phyloP scores from a whole-genome alignment of 1,284 basidiomycete genomes.

The Cystobasidiaceae sp. region DNA sequence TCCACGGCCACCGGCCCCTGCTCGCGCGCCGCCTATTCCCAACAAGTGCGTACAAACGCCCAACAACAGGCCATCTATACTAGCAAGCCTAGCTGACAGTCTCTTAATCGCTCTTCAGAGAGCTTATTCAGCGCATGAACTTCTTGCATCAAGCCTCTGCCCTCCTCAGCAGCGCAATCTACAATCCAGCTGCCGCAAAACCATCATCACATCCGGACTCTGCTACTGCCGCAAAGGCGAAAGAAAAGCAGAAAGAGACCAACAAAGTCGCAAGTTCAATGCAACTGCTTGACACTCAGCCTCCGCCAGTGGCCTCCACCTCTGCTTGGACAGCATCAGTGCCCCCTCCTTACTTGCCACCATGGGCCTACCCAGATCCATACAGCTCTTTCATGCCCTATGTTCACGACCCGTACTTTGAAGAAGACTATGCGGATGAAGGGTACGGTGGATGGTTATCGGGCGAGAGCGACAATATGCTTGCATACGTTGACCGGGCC shows the following conservation, averaged over 20 bases:
- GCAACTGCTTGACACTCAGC: background rate
- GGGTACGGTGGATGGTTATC: no score
- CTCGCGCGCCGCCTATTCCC: background rate
- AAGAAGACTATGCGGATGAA: no score
- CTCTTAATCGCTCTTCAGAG: conserved; percentile 47
- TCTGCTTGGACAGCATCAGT: no score
- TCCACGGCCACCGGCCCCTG: background rate
- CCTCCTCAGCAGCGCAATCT: conserved; percentile 50
- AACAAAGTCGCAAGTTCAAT: background rate
- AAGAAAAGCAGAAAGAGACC: background rate
- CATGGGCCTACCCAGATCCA: no score
- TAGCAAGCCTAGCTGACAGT: background rate
- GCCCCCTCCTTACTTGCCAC: no score
- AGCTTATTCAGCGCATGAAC: conserved; percentile 71
- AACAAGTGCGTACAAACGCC: background rate
- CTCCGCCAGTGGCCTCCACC: no score
- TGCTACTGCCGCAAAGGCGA: background rate
- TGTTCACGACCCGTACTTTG: no score
- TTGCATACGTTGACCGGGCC: background rate
- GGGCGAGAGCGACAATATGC: no score
- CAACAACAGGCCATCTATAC: no score
- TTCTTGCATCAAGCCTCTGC: conserved; percentile 75
- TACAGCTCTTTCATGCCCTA: no score
- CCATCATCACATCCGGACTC: background rate
- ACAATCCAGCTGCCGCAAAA: background rate